These are phyloP conservation scores for Thalassiosira exigua DNA, from an alignment of 352 stramenopile species.

Conservation along the genomic window DNA sequence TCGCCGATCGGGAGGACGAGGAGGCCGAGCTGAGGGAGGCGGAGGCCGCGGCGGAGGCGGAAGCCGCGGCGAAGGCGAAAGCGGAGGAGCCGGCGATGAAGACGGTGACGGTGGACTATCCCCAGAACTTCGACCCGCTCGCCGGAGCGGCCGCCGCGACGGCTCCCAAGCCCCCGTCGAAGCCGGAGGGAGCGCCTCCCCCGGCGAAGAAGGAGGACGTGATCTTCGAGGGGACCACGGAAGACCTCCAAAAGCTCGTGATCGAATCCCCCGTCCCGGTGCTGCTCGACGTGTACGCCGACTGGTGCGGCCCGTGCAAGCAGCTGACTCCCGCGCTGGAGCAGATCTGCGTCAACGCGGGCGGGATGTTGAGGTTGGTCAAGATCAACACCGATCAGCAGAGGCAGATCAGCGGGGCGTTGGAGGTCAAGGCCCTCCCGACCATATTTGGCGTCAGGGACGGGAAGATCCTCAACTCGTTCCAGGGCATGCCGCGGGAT, in stretches of 20 bases:
- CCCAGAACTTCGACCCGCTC: constrained; percentile 62
- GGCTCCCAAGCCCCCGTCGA: constrained; percentile 24
- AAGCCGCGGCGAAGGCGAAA: background rate
- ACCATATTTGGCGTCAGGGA: constrained; percentile 80
- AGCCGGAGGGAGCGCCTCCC: constrained; percentile 45
- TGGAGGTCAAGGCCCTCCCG: constrained; percentile 80
- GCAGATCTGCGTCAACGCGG: constrained; percentile 80
- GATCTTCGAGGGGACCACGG: constrained; percentile 78
- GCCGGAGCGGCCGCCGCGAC: constrained; percentile 6
- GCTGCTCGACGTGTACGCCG: constrained; percentile 81
- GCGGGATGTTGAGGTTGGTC: constrained; percentile 77
- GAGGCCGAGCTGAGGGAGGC: constrained; percentile 59
- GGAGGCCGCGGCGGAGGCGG: constrained; percentile 28
- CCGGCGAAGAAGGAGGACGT: constrained; percentile 74
- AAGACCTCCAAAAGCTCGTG: constrained; percentile 77
- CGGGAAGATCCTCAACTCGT: constrained; percentile 82
- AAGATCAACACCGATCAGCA: constrained; percentile 85
- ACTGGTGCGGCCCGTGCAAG: constrained; percentile 83
- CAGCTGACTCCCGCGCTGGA: constrained; percentile 77
- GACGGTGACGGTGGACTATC: constrained; percentile 80
- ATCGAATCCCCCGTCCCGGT: constrained; percentile 84
- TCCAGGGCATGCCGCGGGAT: constrained; percentile 79
- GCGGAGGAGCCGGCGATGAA: constrained; percentile 48
- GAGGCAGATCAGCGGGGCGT: constrained; percentile 58
- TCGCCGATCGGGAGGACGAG: constrained; percentile 79